Evolutionary conservation across 208 protist genomes (phyloP).

Genomic region (Acanthamoeba culbertsoni): DNA sequence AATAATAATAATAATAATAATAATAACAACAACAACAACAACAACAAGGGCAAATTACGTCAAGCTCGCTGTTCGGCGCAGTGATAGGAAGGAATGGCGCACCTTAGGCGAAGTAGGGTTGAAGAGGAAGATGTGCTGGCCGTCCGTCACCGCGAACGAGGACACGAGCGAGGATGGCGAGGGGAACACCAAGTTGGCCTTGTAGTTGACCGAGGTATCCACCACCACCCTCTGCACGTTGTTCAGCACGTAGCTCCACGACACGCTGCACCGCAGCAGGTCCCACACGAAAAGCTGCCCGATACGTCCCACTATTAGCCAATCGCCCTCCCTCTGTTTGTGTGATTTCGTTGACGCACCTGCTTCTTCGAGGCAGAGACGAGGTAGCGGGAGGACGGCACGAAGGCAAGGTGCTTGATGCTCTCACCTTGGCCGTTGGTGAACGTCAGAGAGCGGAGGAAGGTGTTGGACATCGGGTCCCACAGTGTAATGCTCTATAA

Average conservation of each 20-base stretch:
- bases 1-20: neutral
- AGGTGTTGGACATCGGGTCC: slow-evolving; percentile 42
- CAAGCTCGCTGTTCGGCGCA: neutral
- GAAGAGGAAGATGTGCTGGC: neutral
- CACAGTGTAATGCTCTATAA: slow-evolving; percentile 60
- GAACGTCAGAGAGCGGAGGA: neutral
- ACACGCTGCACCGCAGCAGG: neutral
- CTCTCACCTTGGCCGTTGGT: neutral
- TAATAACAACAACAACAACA: no score
- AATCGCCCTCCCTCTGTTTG: neutral
- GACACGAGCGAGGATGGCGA: neutral
- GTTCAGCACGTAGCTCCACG: neutral
- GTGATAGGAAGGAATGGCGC: neutral
- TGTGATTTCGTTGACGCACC: neutral
- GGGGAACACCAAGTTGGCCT: neutral
- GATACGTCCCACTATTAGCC: neutral
- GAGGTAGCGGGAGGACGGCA: neutral
- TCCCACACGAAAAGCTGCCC: slow-evolving; percentile 22
- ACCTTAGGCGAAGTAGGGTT: neutral
- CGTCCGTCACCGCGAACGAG: neutral
- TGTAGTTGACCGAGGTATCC: slow-evolving; percentile 19
- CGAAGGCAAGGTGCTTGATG: neutral
- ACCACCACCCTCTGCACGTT: neutral
- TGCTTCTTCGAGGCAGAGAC: neutral
- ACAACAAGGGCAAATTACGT: neutral